These are phyloP conservation scores for Debaryomyces nepalensis DNA, from an alignment of 1,139 yeast species.

Conservation along the genomic window DNA sequence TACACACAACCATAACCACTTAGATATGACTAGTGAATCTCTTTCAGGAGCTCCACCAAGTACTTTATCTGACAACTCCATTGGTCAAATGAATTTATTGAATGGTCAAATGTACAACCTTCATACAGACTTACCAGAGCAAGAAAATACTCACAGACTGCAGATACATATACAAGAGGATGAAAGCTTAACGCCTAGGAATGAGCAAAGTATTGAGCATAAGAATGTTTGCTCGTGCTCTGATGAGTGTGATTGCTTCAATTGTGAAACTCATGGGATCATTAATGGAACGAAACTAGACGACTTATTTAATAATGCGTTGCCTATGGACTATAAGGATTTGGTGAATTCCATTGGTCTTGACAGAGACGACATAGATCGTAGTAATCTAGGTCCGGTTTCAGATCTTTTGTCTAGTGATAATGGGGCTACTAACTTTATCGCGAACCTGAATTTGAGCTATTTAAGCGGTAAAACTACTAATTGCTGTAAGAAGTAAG, in stretches of 20 bases:
- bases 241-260: slow-evolving; percentile 53
- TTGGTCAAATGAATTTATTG: neutral
- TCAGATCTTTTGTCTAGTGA: neutral
- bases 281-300: slow-evolving; percentile 53
- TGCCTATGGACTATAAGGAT: slow-evolving; percentile 7
- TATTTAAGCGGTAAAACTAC: neutral
- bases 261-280: slow-evolving; percentile 61
- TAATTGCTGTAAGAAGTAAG: slow-evolving; percentile 4
- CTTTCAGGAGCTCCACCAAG: no score
- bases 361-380: slow-evolving; percentile 1
- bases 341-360: slow-evolving; percentile 4
- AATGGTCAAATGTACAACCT: neutral
- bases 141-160: neutral
- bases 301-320: slow-evolving; percentile 30
- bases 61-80: neutral
- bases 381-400: neutral
- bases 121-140: neutral
- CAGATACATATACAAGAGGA: neutral
- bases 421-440: neutral
- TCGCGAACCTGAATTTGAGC: neutral
- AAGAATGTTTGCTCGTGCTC: slow-evolving; percentile 43
- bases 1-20: neutral
- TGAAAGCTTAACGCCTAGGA: no score
- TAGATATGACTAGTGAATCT: neutral
- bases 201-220: slow-evolving; percentile 4